phyloP scores from a whole-genome alignment of 1,284 basidiomycete genomes.

The Boletus sp. region DNA sequence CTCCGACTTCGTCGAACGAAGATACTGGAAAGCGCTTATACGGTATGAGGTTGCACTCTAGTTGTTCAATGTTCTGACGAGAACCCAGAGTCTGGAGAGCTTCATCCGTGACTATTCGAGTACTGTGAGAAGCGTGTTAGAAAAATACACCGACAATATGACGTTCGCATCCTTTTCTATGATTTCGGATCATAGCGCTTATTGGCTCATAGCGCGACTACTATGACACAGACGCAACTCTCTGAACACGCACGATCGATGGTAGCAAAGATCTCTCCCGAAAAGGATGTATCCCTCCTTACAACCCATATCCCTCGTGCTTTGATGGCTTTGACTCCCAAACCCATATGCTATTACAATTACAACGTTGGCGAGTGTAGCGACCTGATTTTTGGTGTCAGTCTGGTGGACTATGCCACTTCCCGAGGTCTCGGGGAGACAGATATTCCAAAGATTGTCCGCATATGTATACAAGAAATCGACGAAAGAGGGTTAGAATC shows the following conservation, averaged over 20 bases:
- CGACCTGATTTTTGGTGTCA: slow-evolving; percentile 92
- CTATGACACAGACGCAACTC: slow-evolving; percentile 68
- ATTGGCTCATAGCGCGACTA: slow-evolving; percentile 58
- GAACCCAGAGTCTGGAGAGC: slow-evolving; percentile 70
- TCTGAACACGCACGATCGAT: slow-evolving; percentile 58
- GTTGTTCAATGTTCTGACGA: slow-evolving; percentile 14
- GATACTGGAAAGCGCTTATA: slow-evolving; percentile 82
- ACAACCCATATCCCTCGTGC: slow-evolving; percentile 59
- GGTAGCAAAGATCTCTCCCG: slow-evolving; percentile 69
- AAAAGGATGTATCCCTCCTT: slow-evolving; percentile 67
- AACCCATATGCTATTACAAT: slow-evolving; percentile 75
- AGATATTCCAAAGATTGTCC: slow-evolving; percentile 83
- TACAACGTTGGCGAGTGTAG: slow-evolving; percentile 87
- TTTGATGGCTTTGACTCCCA: slow-evolving; percentile 63
- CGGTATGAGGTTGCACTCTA: slow-evolving; percentile 46
- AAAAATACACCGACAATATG: slow-evolving; percentile 79
- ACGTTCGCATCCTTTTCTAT: slow-evolving; percentile 49
- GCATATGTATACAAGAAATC: slow-evolving; percentile 84
- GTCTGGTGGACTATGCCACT: slow-evolving; percentile 90
- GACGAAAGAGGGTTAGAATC: slow-evolving; percentile 79
- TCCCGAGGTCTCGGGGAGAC: slow-evolving; percentile 75
- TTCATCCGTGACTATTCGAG: slow-evolving; percentile 79
- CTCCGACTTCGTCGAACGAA: slow-evolving; percentile 82
- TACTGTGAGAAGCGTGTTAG: slow-evolving; percentile 65
- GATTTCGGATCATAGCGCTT: slow-evolving; percentile 15